These are phyloP conservation scores for Melaleuca quinquenervia DNA, from an alignment of 345 rosid genomes.

Conservation along the genomic window DNA sequence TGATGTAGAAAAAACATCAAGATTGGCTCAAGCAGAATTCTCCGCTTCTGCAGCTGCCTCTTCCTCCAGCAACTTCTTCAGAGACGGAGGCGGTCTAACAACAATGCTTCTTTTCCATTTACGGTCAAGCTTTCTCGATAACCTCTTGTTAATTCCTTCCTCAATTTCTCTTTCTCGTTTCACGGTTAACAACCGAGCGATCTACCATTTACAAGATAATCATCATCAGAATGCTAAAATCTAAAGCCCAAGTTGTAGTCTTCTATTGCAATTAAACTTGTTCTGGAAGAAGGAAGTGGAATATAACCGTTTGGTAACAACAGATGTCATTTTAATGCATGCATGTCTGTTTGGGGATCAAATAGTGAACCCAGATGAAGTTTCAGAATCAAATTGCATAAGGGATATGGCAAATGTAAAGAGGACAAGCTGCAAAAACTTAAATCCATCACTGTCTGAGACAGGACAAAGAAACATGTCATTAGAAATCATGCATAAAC, in stretches of 20 bases:
- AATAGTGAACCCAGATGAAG: not conserved
- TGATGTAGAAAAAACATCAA: not conserved
- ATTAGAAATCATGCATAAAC: not conserved
- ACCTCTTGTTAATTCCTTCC: slow-evolving; percentile 76
- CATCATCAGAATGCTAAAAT: not conserved
- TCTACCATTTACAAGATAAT: slow-evolving; percentile 14
- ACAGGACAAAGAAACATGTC: not conserved
- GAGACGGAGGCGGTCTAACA: slow-evolving; percentile 75
- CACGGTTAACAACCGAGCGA: slow-evolving; percentile 75
- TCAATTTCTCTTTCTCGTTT: slow-evolving; percentile 85
- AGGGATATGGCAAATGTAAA: not conserved
- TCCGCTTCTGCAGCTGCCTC: slow-evolving; percentile 81
- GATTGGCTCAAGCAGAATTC: slow-evolving; percentile 33
- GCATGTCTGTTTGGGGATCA: not conserved
- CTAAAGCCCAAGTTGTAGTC: not conserved
- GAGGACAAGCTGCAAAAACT: not conserved
- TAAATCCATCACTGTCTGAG: not conserved
- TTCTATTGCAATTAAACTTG: not conserved
- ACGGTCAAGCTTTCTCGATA: slow-evolving; percentile 84
- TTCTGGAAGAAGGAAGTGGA: not conserved
- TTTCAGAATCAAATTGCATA: not conserved
- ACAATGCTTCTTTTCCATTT: slow-evolving; percentile 89
- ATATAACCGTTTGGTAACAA: not conserved
- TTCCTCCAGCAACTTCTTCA: slow-evolving; percentile 63
- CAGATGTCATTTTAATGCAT: not conserved